These are phyloP conservation scores for Borovskyia barvae DNA, from an alignment of 208 protist genomes.

Conservation along the genomic window DNA sequence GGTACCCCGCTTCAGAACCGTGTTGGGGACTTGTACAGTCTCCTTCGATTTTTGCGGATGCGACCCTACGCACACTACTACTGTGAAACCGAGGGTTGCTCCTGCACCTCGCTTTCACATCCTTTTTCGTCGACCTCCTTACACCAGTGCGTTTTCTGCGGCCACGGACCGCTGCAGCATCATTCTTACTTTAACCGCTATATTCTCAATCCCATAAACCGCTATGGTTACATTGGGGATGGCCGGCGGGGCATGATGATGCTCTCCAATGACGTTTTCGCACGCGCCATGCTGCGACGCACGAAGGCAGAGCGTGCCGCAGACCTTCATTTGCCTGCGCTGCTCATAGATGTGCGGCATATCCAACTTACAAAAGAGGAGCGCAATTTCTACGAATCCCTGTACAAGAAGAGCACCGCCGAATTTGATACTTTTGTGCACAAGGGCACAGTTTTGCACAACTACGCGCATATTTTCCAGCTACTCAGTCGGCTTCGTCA, in stretches of 20 bases:
- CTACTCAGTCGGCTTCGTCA: conserved; percentile 91
- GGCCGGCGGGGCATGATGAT: conserved; percentile 84
- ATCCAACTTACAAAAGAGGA: conserved; percentile 77
- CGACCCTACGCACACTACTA: conserved; percentile 86
- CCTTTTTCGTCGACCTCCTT: conserved; percentile 79
- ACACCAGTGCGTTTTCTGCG: conserved; percentile 86
- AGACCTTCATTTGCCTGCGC: conserved; percentile 78
- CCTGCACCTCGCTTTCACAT: conserved; percentile 87
- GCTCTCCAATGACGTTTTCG: conserved; percentile 87
- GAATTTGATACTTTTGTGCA: conserved; percentile 91
- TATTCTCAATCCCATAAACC: conserved; percentile 94
- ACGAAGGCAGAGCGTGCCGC: conserved; percentile 87
- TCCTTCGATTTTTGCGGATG: conserved; percentile 94
- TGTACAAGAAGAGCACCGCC: conserved; percentile 90
- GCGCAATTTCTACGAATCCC: conserved; percentile 90
- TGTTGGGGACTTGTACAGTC: conserved; percentile 95
- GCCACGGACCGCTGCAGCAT: conserved; percentile 91
- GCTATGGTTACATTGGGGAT: conserved; percentile 93
- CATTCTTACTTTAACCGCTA: conserved; percentile 93
- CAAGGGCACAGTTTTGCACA: conserved; percentile 91
- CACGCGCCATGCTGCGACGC: conserved; percentile 86
- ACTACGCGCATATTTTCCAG: conserved; percentile 95
- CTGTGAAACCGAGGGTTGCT: conserved; percentile 84
- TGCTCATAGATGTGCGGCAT: conserved; percentile 51
- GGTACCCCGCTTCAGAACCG: conserved; percentile 98